Percentiles rank a stretch among this genome's conserved stretches.
Conservation (phyloP, 2,329 filamentous ascomycete genomes). For the Microsporum audouinii region DNA sequence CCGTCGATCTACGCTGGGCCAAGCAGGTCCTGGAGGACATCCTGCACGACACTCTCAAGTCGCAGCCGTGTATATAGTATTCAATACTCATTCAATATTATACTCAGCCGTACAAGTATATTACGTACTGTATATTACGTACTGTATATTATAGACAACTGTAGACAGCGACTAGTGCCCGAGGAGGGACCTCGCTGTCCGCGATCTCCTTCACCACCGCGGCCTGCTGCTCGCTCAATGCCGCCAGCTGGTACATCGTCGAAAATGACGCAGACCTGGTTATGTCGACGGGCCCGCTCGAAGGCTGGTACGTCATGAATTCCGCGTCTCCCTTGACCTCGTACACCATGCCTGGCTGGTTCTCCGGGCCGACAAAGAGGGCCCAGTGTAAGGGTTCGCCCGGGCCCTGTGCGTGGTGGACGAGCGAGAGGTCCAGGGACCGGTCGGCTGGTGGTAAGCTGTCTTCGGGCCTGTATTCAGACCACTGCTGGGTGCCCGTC, state of each 20-base stretch:
- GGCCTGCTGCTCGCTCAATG: slow-evolving; percentile 12
- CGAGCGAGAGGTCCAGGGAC: slow-evolving; percentile 15
- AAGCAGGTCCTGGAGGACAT: no score
- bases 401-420: slow-evolving; percentile 14
- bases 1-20: no score
- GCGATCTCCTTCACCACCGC: slow-evolving; percentile 14
- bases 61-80: background rate
- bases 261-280: slow-evolving; percentile 7
- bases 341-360: slow-evolving; percentile 17
- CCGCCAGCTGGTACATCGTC: slow-evolving; percentile 16
- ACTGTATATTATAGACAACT: background rate
- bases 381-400: slow-evolving; percentile 19
- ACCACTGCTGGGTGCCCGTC: slow-evolving; percentile 16
- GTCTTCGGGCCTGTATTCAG: slow-evolving; percentile 6
- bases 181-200: slow-evolving; percentile 15
- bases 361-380: slow-evolving; percentile 19
- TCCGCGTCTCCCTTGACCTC: slow-evolving; percentile 21
- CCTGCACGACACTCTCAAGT: no score
- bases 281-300: slow-evolving; percentile 10
- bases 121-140: no score
- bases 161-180: slow-evolving; percentile 10
- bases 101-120: no score
- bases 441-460: background rate
- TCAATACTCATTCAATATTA: no score
- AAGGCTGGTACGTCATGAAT: slow-evolving; percentile 18